Evolutionary conservation across 805 yeast genomes (phyloP), one percentile per base, ranked within the genome.

Genomic region (Wickerhamomyces kurtzmanii): DNA sequence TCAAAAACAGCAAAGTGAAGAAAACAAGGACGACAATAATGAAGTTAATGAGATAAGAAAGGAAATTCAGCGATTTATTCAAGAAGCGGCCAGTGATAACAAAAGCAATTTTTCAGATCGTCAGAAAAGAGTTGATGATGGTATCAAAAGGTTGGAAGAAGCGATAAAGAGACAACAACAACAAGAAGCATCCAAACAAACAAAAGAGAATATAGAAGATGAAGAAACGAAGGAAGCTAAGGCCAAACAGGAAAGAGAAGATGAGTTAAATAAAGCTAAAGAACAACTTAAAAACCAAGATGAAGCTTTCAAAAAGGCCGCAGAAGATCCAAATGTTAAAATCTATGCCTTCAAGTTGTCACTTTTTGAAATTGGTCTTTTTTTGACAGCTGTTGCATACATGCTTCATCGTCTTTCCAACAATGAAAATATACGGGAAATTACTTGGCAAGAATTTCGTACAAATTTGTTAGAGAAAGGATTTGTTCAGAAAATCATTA

Each of bases 381-480:
- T 53, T 23, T 37, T 53, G 12, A 34, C 51, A n/a, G 38, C 57
- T 3, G 34, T 55, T 7, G 37, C 58, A 1, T 55, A 53, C 21
- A 17, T 47, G 3, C 28, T 58, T 20, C 50, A 49, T 27, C 36
- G 49, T 22, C 42, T 55, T 12, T 42, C 53, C 15, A 41, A 43
- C 7, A 33, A 45, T 13, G 58, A 49, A 20, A 51, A 51, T n/a
- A 43, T 50, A 5, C 53, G 56, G 30, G 86, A 83, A 45, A 63
- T 89, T 33, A 75, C 96, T 3, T 91, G 86, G 79, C 97, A 91
- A 58, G 94, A 89, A 47, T 89, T 91, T 59, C 69, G 84, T 23
- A 62, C 76, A 5, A 65, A 75, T 26, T 77, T 76, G 44, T 62
- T 91, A 34, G 82, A 79, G 36, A 81, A 75, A 42, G 86, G 86